These are phyloP conservation scores for Tillandsia fasciculata DNA, from an alignment of 176 grass and related monocot species.

Conservation along the genomic window DNA sequence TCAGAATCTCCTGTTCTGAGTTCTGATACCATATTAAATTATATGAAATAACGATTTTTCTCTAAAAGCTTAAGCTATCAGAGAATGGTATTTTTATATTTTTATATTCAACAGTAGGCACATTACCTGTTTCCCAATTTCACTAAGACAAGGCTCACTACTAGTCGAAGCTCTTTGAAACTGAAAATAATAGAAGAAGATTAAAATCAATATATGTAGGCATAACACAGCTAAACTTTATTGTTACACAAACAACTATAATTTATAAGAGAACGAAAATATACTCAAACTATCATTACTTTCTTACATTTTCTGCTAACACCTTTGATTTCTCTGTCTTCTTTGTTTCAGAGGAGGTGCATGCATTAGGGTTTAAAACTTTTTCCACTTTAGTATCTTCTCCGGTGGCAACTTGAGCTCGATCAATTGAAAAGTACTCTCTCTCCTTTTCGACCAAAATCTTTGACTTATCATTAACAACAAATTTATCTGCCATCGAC, in stretches of 20 bases:
- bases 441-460: conserved; percentile 22
- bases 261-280: conserved; percentile 8
- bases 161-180: background rate
- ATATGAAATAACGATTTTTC: no score
- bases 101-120: no score
- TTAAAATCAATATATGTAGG: background rate
- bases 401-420: conserved; percentile 21
- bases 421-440: conserved; percentile 10
- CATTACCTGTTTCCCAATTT: no score
- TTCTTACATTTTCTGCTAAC: conserved; percentile 25
- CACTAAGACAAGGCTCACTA: no score
- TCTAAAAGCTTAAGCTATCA: no score
- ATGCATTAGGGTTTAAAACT: conserved; percentile 8
- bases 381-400: background rate
- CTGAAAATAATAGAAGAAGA: background rate
- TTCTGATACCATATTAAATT: no score
- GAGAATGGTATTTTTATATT: no score
- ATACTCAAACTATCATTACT: background rate
- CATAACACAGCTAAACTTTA: no score
- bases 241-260: background rate
- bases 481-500: conserved; percentile 22
- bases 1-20: no score
- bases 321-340: conserved; percentile 28
- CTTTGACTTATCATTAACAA: conserved; percentile 18
- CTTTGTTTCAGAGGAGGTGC: conserved; percentile 12